phyloP scores from a whole-genome alignment of 1,284 basidiomycete species.

The Gomphus bonarii region DNA sequence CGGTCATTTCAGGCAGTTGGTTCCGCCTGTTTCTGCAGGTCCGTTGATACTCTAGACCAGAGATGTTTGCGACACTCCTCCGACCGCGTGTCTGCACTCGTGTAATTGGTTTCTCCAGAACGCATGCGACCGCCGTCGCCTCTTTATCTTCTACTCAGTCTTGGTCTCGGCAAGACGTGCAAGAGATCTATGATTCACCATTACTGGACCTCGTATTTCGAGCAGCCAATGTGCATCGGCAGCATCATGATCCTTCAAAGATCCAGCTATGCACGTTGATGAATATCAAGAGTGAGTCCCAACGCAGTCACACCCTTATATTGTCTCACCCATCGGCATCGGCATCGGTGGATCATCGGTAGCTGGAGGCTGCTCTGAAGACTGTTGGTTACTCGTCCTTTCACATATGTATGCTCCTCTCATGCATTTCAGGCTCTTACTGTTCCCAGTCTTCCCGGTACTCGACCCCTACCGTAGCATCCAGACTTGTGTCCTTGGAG shows the following conservation, averaged over 20 bases:
- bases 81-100: not conserved
- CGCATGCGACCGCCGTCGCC: constrained; percentile 18
- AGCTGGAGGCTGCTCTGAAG: constrained; percentile 94
- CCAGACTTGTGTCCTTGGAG: constrained; percentile 82
- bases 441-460: constrained; percentile 95
- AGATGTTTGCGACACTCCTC: not conserved
- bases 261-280: constrained; percentile 96
- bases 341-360: not conserved
- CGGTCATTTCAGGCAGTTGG: not conserved
- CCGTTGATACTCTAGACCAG: not conserved
- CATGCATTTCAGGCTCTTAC: constrained; percentile 65
- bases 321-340: not conserved
- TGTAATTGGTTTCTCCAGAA: constrained; percentile 1
- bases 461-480: constrained; percentile 83
- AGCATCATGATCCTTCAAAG: constrained; percentile 80
- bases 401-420: constrained; percentile 1
- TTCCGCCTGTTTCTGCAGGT: not conserved
- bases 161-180: constrained; percentile 66
- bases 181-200: constrained; percentile 68
- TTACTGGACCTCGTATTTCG: constrained; percentile 82
- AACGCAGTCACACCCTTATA: not conserved
- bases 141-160: constrained; percentile 21
- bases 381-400: constrained; percentile 51
- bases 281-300: constrained; percentile 93
- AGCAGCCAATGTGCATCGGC: constrained; percentile 75